These are phyloP conservation scores for Brassica carinata DNA, from an alignment of 345 rosid species.

Conservation along the genomic window DNA sequence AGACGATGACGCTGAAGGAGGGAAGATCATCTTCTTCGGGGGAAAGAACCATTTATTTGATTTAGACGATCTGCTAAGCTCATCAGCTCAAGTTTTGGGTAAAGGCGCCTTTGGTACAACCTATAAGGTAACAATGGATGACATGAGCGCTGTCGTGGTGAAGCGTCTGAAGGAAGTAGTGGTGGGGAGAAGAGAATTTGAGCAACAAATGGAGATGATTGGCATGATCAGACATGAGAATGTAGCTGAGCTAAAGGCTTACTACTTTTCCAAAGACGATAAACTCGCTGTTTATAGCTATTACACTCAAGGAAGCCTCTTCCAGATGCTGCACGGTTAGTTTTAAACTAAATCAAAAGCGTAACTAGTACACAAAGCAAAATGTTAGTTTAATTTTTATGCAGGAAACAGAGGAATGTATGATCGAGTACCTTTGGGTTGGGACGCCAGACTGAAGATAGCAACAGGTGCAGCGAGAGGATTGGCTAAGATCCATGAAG, in stretches of 20 bases:
- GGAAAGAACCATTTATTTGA: constrained; percentile 76
- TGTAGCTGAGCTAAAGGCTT: constrained; percentile 85
- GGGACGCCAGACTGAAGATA: constrained; percentile 72
- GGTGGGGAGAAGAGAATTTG: constrained; percentile 82
- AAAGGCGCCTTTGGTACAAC: constrained; percentile 81
- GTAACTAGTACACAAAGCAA: background rate
- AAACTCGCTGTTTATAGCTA: constrained; percentile 85
- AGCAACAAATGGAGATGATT: constrained; percentile 88
- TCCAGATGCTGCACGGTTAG: constrained; percentile 75
- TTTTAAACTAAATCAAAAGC: background rate
- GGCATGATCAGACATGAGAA: constrained; percentile 77
- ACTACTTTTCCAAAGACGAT: constrained; percentile 88
- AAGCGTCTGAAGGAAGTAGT: constrained; percentile 85
- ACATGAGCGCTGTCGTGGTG: constrained; percentile 66
- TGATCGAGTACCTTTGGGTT: constrained; percentile 51
- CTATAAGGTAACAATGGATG: constrained; percentile 62
- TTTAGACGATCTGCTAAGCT: constrained; percentile 90
- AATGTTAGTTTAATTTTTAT: background rate
- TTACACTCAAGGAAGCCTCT: constrained; percentile 67
- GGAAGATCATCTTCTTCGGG: constrained; percentile 73
- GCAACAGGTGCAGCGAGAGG: constrained; percentile 83
- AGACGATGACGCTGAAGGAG: constrained; percentile 61
- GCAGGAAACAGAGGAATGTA: constrained; percentile 53
- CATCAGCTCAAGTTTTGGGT: constrained; percentile 90
- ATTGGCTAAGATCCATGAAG: constrained; percentile 63